A percentile compares a stretch with the other conserved stretches of the same genome.
These are phyloP conservation scores for Talaromyces proteolyticus DNA, from an alignment of 495 filamentous ascomycete genomes.

Conservation along the genomic window DNA sequence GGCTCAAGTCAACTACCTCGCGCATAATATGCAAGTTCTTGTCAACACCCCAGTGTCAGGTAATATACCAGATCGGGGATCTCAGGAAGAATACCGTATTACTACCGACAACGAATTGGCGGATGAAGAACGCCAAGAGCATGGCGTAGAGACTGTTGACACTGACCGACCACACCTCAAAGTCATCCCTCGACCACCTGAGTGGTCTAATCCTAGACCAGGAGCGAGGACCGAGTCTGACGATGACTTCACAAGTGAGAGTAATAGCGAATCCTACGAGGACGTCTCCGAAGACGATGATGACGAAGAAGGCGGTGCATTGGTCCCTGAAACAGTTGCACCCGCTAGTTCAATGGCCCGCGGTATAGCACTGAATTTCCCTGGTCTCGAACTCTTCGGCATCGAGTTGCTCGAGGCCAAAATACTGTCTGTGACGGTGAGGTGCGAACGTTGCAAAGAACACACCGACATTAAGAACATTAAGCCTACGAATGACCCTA, in stretches of 20 bases:
- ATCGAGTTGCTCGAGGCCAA: constrained; percentile 75
- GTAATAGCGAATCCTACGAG: constrained; percentile 34
- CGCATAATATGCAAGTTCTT: constrained; percentile 66
- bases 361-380: constrained; percentile 79
- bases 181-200: constrained; percentile 74
- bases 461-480: constrained; percentile 65
- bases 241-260: constrained; percentile 26
- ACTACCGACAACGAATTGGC: constrained; percentile 15
- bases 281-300: constrained; percentile 40
- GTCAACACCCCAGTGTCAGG: constrained; percentile 41
- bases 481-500: constrained; percentile 37
- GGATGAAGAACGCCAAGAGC: neutral
- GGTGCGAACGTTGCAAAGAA: constrained; percentile 83
- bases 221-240: constrained; percentile 28
- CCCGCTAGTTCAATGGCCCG: constrained; percentile 35
- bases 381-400: constrained; percentile 71
- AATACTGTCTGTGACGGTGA: constrained; percentile 64
- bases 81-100: too few species aligned
- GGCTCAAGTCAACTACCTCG: constrained; percentile 71
- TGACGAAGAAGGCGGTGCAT: constrained; percentile 37
- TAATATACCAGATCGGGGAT: too few species aligned
- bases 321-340: constrained; percentile 17
- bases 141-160: neutral
- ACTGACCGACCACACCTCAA: constrained; percentile 58
- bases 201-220: constrained; percentile 52